Conservation (phyloP, 495 filamentous ascomycete genomes). For the Pyronema domesticum region DNA sequence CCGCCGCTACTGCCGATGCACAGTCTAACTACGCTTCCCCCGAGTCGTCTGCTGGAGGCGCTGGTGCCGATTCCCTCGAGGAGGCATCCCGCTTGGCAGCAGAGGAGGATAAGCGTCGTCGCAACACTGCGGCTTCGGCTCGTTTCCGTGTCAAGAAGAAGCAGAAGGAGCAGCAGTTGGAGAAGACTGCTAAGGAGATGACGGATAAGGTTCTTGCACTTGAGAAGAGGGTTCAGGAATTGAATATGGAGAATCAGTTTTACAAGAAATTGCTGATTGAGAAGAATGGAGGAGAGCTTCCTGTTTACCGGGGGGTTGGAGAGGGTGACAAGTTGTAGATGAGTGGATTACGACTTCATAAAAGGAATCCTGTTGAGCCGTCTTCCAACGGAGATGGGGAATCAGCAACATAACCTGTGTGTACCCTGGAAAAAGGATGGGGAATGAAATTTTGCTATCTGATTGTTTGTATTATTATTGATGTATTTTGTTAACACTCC, state of each 20-base stretch:
- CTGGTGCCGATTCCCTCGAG: slow-evolving; percentile 30
- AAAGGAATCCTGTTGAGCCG: neutral
- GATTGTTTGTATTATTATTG: too few species aligned
- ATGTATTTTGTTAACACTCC: too few species aligned
- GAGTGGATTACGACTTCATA: neutral
- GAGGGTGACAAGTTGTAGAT: neutral
- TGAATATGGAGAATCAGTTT: slow-evolving; percentile 97
- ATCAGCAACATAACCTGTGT: too few species aligned
- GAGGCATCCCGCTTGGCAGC: slow-evolving; percentile 65
- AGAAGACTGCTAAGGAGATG: slow-evolving; percentile 81
- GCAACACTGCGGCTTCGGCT: slow-evolving; percentile 91
- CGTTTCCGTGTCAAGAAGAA: slow-evolving; percentile 99
- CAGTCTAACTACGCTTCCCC: slow-evolving; percentile 45
- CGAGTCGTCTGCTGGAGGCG: slow-evolving; percentile 63
- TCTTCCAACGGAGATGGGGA: too few species aligned
- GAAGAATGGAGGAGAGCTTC: slow-evolving; percentile 45
- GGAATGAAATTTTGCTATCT: too few species aligned
- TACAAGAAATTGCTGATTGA: slow-evolving; percentile 83
- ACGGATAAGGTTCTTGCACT: slow-evolving; percentile 61
- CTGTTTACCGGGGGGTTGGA: slow-evolving; percentile 12
- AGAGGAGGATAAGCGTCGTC: slow-evolving; percentile 91
- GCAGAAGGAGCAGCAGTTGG: slow-evolving; percentile 87
- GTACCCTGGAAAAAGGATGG: too few species aligned
- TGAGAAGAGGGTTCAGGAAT: slow-evolving; percentile 61
- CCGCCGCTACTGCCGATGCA: neutral